Evolutionary conservation across 2,329 filamentous ascomycete species (phyloP).

Genomic region (Clarireedia homoeocarpa): DNA sequence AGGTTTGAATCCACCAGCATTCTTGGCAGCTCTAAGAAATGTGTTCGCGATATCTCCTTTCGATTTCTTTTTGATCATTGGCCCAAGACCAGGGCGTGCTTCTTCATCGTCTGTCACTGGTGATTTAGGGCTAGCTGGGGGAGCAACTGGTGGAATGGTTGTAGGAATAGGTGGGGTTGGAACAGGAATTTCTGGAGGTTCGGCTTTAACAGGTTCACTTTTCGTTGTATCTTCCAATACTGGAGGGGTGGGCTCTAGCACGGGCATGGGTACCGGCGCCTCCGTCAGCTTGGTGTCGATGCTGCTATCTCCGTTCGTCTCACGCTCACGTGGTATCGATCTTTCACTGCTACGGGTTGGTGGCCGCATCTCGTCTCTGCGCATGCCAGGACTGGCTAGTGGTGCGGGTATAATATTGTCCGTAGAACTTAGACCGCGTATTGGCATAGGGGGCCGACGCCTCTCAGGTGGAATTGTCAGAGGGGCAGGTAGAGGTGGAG

Average conservation of each 20-base stretch:
- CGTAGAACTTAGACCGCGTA: constrained; percentile 19
- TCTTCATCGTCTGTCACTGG: constrained; percentile 14
- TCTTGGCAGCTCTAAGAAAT: constrained; percentile 73
- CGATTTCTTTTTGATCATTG: constrained; percentile 77
- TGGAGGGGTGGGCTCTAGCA: not conserved
- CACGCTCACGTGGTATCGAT: constrained; percentile 15
- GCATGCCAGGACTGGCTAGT: constrained; percentile 29
- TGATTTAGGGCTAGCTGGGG: constrained; percentile 5
- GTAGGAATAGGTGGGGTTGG: constrained; percentile 3
- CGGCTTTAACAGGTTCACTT: not conserved
- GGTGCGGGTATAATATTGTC: constrained; percentile 31
- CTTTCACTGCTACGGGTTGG: constrained; percentile 29
- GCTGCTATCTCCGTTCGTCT: constrained; percentile 8
- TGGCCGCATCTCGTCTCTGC: constrained; percentile 28
- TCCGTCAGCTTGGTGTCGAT: not conserved
- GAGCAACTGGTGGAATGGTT: constrained; percentile 7
- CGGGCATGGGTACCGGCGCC: not conserved
- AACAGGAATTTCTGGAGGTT: not conserved
- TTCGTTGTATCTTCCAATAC: not conserved
- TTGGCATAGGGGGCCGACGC: constrained; percentile 29
- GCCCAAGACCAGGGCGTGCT: constrained; percentile 70
- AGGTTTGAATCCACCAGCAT: constrained; percentile 72
- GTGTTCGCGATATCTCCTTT: constrained; percentile 65
- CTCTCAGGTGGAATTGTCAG: constrained; percentile 26
- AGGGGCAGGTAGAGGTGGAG: constrained; percentile 26